Conservation (phyloP, 306 rosid genomes). For the Quercus aquifolioides region DNA sequence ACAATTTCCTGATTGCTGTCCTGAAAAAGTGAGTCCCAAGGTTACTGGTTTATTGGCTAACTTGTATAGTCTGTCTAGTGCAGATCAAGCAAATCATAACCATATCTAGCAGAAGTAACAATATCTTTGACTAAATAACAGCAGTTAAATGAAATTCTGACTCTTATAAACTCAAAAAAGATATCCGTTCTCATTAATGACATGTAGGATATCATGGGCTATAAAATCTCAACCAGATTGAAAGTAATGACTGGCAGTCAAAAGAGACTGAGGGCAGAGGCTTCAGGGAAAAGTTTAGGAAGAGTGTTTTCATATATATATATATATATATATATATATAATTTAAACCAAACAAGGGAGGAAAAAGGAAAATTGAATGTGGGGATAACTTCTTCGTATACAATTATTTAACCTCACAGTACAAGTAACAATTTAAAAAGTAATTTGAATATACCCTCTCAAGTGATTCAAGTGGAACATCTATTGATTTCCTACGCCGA, state of each 20-base stretch:
- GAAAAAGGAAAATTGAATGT: not conserved
- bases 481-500: conserved; percentile 36
- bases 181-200: no score
- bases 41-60: not conserved
- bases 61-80: not conserved
- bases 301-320: not conserved
- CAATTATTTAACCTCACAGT: not conserved
- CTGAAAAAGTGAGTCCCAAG: not conserved
- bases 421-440: not conserved
- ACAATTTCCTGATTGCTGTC: not conserved
- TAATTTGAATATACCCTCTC: conserved; percentile 52
- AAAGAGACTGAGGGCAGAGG: not conserved
- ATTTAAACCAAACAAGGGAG: not conserved
- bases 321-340: no score
- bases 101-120: not conserved
- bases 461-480: conserved; percentile 61
- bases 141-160: no score
- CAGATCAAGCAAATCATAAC: not conserved
- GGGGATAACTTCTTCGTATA: not conserved
- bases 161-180: no score
- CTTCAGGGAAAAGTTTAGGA: not conserved
- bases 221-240: not conserved
- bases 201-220: no score
- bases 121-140: not conserved
- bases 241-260: not conserved